A percentile compares a stretch with the other conserved stretches of the same genome.
These are phyloP conservation scores for Cordyceps tenuipes DNA, from an alignment of 2,329 filamentous ascomycete species.

Conservation along the genomic window DNA sequence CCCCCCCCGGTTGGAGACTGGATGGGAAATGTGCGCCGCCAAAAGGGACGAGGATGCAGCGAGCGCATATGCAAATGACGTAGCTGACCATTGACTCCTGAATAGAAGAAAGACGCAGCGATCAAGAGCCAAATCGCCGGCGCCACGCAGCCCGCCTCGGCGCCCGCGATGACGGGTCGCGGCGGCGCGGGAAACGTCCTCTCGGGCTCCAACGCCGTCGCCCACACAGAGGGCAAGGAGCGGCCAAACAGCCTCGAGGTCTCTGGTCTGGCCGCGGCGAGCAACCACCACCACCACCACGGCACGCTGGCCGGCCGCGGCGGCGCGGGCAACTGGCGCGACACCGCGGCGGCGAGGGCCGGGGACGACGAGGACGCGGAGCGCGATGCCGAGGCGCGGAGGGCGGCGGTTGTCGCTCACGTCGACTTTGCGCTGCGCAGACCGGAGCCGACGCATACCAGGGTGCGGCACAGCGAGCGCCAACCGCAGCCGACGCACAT, in stretches of 20 bases:
- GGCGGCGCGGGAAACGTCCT: conserved; percentile 49
- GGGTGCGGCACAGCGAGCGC: conserved; percentile 1
- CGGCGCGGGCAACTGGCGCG: conserved; percentile 44
- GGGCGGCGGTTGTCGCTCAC: conserved; percentile 22
- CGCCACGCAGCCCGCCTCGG: not conserved
- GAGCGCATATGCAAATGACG: not conserved
- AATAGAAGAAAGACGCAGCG: not conserved
- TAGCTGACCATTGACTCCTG: not conserved
- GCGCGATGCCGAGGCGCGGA: conserved; percentile 17
- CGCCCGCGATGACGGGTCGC: conserved; percentile 32
- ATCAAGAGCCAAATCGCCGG: not conserved
- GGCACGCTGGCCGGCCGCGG: conserved; percentile 32
- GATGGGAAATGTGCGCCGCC: not conserved
- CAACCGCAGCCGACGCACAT: not conserved
- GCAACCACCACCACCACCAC: conserved; percentile 20
- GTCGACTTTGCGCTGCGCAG: conserved; percentile 26
- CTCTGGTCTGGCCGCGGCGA: conserved; percentile 20
- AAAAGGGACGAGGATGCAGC: not conserved
- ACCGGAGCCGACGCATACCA: conserved; percentile 5
- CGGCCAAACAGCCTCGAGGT: conserved; percentile 11
- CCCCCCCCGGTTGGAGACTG: not conserved
- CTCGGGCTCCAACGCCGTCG: conserved; percentile 20
- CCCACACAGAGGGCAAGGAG: conserved; percentile 9
- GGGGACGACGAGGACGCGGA: not conserved
- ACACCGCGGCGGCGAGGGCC: not conserved